Evolutionary conservation across 2,329 filamentous ascomycete species (phyloP).

Genomic region (Knufia fluminis): DNA sequence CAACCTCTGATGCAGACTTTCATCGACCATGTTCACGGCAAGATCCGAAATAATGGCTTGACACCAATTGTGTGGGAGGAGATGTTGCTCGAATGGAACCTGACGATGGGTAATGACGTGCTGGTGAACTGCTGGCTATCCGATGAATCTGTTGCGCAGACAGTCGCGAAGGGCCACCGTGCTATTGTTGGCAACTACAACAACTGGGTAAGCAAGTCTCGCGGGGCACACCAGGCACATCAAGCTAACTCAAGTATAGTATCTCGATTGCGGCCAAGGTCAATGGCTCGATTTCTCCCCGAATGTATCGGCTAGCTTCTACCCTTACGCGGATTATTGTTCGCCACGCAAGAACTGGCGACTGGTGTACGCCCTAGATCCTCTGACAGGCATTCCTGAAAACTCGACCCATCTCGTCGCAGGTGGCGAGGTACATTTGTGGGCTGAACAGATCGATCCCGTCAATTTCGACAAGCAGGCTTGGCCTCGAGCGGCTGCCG

Average conservation of each 20-base stretch:
- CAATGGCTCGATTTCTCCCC: slow-evolving; percentile 21
- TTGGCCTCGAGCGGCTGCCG: slow-evolving; percentile 49
- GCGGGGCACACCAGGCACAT: slow-evolving; percentile 1
- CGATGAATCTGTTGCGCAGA: slow-evolving; percentile 6
- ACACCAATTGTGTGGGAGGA: slow-evolving; percentile 82
- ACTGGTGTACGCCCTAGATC: slow-evolving; percentile 71
- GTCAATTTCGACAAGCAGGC: slow-evolving; percentile 57
- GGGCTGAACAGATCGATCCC: slow-evolving; percentile 68
- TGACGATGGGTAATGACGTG: slow-evolving; percentile 36
- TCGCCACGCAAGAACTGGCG: slow-evolving; percentile 72
- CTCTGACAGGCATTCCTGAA: slow-evolving; percentile 52
- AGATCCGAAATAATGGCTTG: slow-evolving; percentile 55
- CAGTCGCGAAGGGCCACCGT: slow-evolving; percentile 23
- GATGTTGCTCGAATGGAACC: slow-evolving; percentile 68
- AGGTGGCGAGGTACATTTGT: slow-evolving; percentile 73
- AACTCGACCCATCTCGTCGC: slow-evolving; percentile 59
- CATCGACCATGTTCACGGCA: slow-evolving; percentile 58
- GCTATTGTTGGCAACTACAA: slow-evolving; percentile 26
- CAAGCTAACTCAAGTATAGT: slow-evolving; percentile 7
- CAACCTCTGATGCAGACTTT: slow-evolving; percentile 70
- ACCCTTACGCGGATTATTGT: slow-evolving; percentile 73
- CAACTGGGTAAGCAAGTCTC: slow-evolving; percentile 22
- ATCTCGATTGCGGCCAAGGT: slow-evolving; percentile 21
- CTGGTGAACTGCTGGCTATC: slow-evolving; percentile 8
- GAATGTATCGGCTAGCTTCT: slow-evolving; percentile 18